Base-by-base conservation (phyloP, 768 basidiomycete species). In the Brasilioporus rufonigricans region DNA sequence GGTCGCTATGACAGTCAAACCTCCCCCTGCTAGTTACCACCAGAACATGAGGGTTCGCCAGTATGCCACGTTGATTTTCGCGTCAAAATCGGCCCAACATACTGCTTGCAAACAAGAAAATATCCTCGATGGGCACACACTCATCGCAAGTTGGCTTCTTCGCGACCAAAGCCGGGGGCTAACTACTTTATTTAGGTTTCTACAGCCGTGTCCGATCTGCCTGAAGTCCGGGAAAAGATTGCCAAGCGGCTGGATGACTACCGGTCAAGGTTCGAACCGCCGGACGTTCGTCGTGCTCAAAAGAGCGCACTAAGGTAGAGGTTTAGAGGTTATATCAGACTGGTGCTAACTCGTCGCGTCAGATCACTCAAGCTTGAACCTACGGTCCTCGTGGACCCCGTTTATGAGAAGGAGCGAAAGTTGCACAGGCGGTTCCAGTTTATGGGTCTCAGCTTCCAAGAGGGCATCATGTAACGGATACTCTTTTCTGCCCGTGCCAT, bases 61-160 rank as follows among this genome's bases (percentile, higher is more conserved):
- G 57, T 86, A 86, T 57, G 86, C 81, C 21, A 74, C 76, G 6
- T 58, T 86, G 6, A 66, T 75, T 19, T 86, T 84, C 57, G 61
- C 46, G 0, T 66, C 74, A 18, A 57, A 69, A 29, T 44, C 50
- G 6, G 74, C 75, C 33, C 77, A 76, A 3, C 59, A 54, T 23
- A 70, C 61, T 43, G 85, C 85, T 13, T 63, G 84, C 47, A 53
- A 57, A 12, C 61, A 78, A 24, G 70, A 76, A 49, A 76, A 75
- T 0, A 62, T 55, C 7, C 63, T 86, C 29, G 63, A 69, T 9
- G 78, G 74, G 11, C 67, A 64, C 47, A 49, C 65, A 43, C 64
- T 84, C 18, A 65, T 76, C 26, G 84, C 83, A 63, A 51, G 77
- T 71, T 5, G 31, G 32, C 29, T 26, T 6, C 55, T 44, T 57